Percentiles rank a stretch among this genome's conserved stretches.
phyloP scores from a whole-genome alignment of 192 early-diverging fungal genomes.

The Thamnidium elegans region DNA sequence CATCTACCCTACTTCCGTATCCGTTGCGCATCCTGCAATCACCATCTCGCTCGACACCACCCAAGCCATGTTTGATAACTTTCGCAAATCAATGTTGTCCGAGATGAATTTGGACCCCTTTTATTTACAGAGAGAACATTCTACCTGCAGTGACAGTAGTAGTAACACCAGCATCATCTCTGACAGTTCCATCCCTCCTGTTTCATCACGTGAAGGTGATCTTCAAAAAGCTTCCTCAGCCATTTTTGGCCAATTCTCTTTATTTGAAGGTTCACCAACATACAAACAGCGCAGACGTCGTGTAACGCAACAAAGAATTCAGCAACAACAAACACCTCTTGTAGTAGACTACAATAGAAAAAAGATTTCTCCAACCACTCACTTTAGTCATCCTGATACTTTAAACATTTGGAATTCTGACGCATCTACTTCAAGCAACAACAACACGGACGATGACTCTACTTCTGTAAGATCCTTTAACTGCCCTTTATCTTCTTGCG shows the following conservation, averaged over 20 bases:
- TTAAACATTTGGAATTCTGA: too few relatives aligned
- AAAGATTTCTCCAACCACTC: too few relatives aligned
- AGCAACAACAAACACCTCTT: neutral
- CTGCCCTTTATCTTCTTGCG: constrained; percentile 51
- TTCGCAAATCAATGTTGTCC: constrained; percentile 54
- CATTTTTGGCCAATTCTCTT: constrained; percentile 54
- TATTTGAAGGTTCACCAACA: constrained; percentile 69
- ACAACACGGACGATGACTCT: neutral
- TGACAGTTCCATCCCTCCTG: neutral
- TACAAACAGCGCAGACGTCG: constrained; percentile 70
- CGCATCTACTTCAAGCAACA: too few relatives aligned
- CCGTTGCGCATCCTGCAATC: constrained; percentile 62
- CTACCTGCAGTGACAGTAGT: neutral
- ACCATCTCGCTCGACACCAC: constrained; percentile 60
- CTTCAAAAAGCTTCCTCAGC: neutral
- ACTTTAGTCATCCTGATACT: neutral
- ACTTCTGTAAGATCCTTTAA: constrained; percentile 30
- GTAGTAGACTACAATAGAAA: too few relatives aligned
- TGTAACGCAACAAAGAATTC: constrained; percentile 30
- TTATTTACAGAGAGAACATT: constrained; percentile 47
- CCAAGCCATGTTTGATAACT: constrained; percentile 53
- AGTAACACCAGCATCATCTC: neutral
- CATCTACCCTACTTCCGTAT: constrained; percentile 75
- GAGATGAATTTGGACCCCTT: constrained; percentile 78
- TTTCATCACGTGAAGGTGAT: neutral